A percentile compares a stretch with the other conserved stretches of the same genome.
Evolutionary conservation across 2,329 filamentous ascomycete genomes (phyloP).

Genomic region (Zymoseptoria brevis): DNA sequence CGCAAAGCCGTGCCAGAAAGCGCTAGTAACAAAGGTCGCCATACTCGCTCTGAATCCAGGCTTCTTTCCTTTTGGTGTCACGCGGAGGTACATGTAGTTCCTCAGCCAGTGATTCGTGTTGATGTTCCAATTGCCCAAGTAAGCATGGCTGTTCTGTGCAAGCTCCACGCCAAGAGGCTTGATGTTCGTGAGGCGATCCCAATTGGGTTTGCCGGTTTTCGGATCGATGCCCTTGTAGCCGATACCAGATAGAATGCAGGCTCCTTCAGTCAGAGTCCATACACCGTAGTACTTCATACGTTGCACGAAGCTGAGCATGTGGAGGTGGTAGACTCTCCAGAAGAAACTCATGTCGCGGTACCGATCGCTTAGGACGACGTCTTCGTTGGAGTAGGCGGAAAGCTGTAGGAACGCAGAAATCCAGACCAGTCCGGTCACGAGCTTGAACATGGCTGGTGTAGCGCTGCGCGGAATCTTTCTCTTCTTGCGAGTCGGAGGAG

Average conservation of each 20-base stretch:
- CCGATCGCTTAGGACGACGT: slow-evolving; percentile 55
- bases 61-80: slow-evolving; percentile 91
- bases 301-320: slow-evolving; percentile 74
- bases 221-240: slow-evolving; percentile 91
- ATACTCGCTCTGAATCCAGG: slow-evolving; percentile 91
- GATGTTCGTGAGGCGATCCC: slow-evolving; percentile 87
- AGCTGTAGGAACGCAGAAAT: slow-evolving; percentile 70
- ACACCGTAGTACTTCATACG: slow-evolving; percentile 95
- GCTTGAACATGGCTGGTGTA: slow-evolving; percentile 73
- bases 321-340: slow-evolving; percentile 66
- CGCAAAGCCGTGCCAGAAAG: slow-evolving; percentile 97
- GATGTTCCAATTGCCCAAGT: slow-evolving; percentile 93
- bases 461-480: slow-evolving; percentile 87
- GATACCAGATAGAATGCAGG: slow-evolving; percentile 86
- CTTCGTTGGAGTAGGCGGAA: slow-evolving; percentile 56
- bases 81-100: slow-evolving; percentile 91
- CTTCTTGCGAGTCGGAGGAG: slow-evolving; percentile 78
- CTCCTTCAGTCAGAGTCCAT: slow-evolving; percentile 86
- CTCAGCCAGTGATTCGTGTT: slow-evolving; percentile 96
- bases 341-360: slow-evolving; percentile 63
- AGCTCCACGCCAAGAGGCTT: slow-evolving; percentile 76
- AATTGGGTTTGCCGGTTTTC: slow-evolving; percentile 73
- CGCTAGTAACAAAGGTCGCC: slow-evolving; percentile 88
- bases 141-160: slow-evolving; percentile 88
- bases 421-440: slow-evolving; percentile 65